Percentiles rank a stretch among this genome's conserved stretches.
phyloP scores from a whole-genome alignment of 2,329 filamentous ascomycete genomes.

The Chalaropsis ovoidea region DNA sequence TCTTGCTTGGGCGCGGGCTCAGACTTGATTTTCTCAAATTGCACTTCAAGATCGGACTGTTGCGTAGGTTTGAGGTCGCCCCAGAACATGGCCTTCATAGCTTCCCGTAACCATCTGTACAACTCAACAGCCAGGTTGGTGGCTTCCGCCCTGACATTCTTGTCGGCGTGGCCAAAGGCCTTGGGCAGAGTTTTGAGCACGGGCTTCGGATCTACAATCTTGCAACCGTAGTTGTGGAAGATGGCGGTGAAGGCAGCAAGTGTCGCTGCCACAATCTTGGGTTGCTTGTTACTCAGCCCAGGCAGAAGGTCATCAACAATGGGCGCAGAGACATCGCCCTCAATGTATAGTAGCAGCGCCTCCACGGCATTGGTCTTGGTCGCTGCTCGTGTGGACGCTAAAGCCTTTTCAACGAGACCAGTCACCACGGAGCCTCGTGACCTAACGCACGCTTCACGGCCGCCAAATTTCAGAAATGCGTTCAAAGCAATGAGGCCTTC shows the following conservation, averaged over 20 bases:
- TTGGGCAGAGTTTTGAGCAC: slow-evolving; percentile 82
- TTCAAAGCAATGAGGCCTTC: slow-evolving; percentile 82
- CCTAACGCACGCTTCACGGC: slow-evolving; percentile 65
- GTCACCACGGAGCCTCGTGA: slow-evolving; percentile 65
- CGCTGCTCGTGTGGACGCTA: slow-evolving; percentile 75
- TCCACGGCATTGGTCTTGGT: slow-evolving; percentile 83
- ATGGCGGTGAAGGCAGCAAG: slow-evolving; percentile 70
- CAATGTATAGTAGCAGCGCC: slow-evolving; percentile 76
- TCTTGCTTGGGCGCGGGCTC: slow-evolving; percentile 85
- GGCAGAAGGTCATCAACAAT: slow-evolving; percentile 86
- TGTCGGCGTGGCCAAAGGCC: slow-evolving; percentile 90
- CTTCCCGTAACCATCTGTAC: slow-evolving; percentile 92
- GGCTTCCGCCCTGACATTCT: slow-evolving; percentile 91
- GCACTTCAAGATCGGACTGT: slow-evolving; percentile 82
- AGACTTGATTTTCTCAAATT: slow-evolving; percentile 87
- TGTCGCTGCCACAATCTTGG: slow-evolving; percentile 68
- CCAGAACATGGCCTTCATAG: slow-evolving; percentile 98
- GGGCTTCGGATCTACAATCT: slow-evolving; percentile 84
- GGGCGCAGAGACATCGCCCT: slow-evolving; percentile 74
- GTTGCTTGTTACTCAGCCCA: slow-evolving; percentile 73
- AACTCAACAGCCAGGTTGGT: slow-evolving; percentile 86
- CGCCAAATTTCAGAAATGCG: slow-evolving; percentile 85
- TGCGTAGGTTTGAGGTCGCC: slow-evolving; percentile 89
- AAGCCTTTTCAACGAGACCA: slow-evolving; percentile 80
- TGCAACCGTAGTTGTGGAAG: slow-evolving; percentile 90